These are phyloP conservation scores for Corymbia calophylla DNA, from an alignment of 441 rosid species.

Conservation along the genomic window DNA sequence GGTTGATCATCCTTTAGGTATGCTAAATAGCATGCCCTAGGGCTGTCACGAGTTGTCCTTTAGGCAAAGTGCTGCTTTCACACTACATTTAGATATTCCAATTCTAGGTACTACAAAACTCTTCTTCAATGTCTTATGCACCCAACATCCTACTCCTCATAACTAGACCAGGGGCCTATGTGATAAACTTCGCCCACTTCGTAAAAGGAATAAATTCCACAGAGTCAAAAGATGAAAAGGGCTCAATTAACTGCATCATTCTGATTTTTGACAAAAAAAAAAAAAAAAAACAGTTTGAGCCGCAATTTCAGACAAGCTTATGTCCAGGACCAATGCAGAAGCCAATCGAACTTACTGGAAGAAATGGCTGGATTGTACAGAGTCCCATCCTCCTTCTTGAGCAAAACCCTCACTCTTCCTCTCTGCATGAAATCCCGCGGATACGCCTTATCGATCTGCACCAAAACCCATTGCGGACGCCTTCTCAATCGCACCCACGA, in stretches of 20 bases:
- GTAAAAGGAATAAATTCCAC: background rate
- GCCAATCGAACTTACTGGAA: slow-evolving; percentile 43
- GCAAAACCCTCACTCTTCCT: slow-evolving; percentile 83
- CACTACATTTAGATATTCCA: background rate
- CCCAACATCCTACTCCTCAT: background rate
- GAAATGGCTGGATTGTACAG: slow-evolving; percentile 68
- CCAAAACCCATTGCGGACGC: background rate
- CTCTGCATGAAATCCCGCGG: slow-evolving; percentile 96
- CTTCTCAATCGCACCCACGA: background rate
- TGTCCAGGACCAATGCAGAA: background rate
- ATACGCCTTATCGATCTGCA: slow-evolving; percentile 88
- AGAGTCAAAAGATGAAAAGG: background rate
- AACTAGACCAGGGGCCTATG: background rate
- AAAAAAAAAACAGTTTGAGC: background rate
- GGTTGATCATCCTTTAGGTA: too few relatives aligned
- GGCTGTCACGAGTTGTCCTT: background rate
- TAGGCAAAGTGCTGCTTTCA: background rate
- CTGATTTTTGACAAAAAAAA: background rate
- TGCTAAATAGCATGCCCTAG: too few relatives aligned
- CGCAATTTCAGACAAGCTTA: background rate
- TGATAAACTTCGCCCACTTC: background rate
- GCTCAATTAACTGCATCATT: background rate
- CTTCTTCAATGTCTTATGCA: background rate
- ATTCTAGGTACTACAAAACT: background rate
- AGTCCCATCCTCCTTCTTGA: slow-evolving; percentile 86